Base-by-base conservation (phyloP, 2,329 filamentous ascomycete species). In the Stemphylium lycopersici region DNA sequence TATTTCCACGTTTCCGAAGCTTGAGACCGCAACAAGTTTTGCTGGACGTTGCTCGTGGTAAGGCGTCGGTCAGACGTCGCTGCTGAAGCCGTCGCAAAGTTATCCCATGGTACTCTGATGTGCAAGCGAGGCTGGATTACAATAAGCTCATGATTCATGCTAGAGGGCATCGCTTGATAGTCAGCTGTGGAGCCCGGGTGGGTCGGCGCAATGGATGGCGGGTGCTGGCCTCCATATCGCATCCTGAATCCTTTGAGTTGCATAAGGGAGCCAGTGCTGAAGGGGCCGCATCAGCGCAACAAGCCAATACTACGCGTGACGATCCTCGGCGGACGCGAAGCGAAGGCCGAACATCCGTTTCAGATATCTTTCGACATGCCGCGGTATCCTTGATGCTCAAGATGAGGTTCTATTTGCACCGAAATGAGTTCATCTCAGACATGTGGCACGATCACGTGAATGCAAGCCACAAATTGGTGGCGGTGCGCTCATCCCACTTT, bases 401-500 rank as follows among this genome's bases (percentile, higher is more conserved):
- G n/a, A 47, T 38, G 22, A 38, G 24, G 13, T 24, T 38, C 41
- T 7, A 33, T 46, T 8, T 24, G n/a, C 41, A 29, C 41, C 32
- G 33, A 52, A 15, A 22, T 41, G 42, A 29, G 26, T 37, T 48
- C 29, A 11, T 18, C 7, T 15, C 10, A n/a, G 11, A 11, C 11
- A 41, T 11, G 24, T 51, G 31, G 40, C 7, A 3, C 0, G 12
- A 26, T 51, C 52, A 55, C 50, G 50, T 53, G 50, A 2, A 1
- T 0, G 0, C 16, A 7, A 26, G 49, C 49, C 53, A 56, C 38
- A 40, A 11, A 7, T 29, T 16, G 22, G 39, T 52, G 58, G 51
- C 47, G 42, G 41, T 48, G 52, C 44, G 13, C 6, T n/a, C 52
- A 55, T 61, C 52, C 58, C 55, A 58, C 58, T 61, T 61, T 61